phyloP scores from a whole-genome alignment of 805 yeast species.

The Lipomyces starkeyi region DNA sequence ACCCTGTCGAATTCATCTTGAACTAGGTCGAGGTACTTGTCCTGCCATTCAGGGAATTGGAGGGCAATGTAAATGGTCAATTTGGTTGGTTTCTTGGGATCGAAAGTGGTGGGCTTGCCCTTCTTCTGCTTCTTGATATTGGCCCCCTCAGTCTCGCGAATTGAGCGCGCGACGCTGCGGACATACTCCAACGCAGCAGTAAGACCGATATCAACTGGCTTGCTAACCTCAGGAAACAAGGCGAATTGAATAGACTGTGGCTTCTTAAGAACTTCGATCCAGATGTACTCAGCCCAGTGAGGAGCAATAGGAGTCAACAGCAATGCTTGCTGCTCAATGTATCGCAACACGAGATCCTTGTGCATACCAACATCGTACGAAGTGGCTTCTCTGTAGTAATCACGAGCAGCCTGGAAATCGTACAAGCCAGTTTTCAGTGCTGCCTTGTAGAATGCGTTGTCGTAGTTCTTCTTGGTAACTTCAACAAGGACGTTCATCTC shows the following conservation, averaged over 20 bases:
- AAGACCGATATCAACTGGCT: constrained; percentile 65
- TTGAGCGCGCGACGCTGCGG: constrained; percentile 75
- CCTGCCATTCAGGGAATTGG: constrained; percentile 91
- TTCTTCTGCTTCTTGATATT: constrained; percentile 83
- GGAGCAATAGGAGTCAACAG: constrained; percentile 93
- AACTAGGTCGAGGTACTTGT: constrained; percentile 78
- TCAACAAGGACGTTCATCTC: constrained; percentile 86
- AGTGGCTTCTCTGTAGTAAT: constrained; percentile 87
- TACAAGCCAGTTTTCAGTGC: constrained; percentile 91
- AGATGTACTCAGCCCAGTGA: constrained; percentile 89
- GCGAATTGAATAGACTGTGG: constrained; percentile 72
- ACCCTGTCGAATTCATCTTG: constrained; percentile 63
- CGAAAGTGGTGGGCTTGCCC: constrained; percentile 80
- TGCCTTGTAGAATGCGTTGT: constrained; percentile 76
- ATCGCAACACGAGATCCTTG: constrained; percentile 76
- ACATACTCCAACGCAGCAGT: constrained; percentile 78
- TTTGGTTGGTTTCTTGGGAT: constrained; percentile 71
- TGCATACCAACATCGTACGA: constrained; percentile 70
- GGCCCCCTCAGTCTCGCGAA: constrained; percentile 92
- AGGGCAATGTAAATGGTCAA: constrained; percentile 75
- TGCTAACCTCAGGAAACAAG: constrained; percentile 76
- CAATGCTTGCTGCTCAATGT: constrained; percentile 85
- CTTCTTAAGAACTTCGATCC: constrained; percentile 78
- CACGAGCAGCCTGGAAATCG: constrained; percentile 94
- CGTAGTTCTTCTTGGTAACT: constrained; percentile 73